Conservation (phyloP, 805 yeast genomes). For the Kodamaea sagamina region DNA sequence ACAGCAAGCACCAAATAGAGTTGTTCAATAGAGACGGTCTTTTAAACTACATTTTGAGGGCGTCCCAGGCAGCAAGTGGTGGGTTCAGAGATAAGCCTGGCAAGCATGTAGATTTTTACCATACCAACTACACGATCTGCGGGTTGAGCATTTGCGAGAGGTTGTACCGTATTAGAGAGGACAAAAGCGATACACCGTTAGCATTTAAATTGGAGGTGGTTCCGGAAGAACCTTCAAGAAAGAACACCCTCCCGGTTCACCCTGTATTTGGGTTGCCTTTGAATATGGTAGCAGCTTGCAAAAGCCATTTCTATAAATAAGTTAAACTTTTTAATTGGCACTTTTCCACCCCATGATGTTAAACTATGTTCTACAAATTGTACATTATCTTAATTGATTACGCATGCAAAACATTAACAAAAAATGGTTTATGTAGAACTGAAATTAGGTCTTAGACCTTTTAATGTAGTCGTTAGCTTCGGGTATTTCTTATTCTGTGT, state of each 20-base stretch:
- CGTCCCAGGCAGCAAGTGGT: conserved; percentile 71
- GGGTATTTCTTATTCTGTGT: not conserved
- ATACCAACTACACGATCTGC: conserved; percentile 78
- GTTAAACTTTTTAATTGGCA: not conserved
- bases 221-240: not conserved
- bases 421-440: not conserved
- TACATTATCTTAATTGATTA: not conserved
- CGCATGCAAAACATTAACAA: not conserved
- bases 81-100: conserved; percentile 93
- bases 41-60: conserved; percentile 64
- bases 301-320: conserved; percentile 3
- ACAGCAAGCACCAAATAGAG: conserved; percentile 6
- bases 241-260: conserved; percentile 22
- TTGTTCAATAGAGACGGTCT: conserved; percentile 59
- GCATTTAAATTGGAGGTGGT: conserved; percentile 21
- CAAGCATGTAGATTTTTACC: conserved; percentile 78
- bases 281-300: conserved; percentile 7
- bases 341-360: not conserved
- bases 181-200: conserved; percentile 10
- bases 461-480: not conserved
- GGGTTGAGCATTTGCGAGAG: conserved; percentile 71
- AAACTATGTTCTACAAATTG: not conserved
- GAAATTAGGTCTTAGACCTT: not conserved
- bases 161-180: conserved; percentile 23
- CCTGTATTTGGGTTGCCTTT: conserved; percentile 33